These are phyloP conservation scores for Debaryomyces hansenii DNA, from an alignment of 805 yeast species.

Conservation along the genomic window DNA sequence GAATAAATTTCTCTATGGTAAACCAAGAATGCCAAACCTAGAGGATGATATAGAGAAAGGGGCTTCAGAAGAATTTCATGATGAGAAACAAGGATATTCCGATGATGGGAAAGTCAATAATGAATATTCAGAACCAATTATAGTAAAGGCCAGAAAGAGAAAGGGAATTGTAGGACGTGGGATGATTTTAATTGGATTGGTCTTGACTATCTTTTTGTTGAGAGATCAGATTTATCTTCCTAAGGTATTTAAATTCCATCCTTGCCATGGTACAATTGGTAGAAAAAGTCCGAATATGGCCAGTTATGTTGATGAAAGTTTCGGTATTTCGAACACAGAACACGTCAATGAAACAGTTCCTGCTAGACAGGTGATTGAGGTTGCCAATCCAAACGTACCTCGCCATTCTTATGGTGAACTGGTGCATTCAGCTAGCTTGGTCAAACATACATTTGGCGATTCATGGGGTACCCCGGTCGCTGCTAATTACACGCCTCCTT, in stretches of 20 bases:
- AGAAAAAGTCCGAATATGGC: not conserved
- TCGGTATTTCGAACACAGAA: not conserved
- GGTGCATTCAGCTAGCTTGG: constrained; percentile 39
- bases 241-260: not conserved
- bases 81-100: not conserved
- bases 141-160: not conserved
- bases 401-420: constrained; percentile 26
- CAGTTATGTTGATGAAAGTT: not conserved
- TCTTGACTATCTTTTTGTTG: not conserved
- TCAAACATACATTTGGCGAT: constrained; percentile 53
- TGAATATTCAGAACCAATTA: not conserved
- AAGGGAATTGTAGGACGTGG: not conserved
- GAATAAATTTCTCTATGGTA: constrained; percentile 1
- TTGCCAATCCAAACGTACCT: constrained; percentile 26
- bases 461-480: constrained; percentile 61
- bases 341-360: not conserved
- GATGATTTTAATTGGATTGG: not conserved
- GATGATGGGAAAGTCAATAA: not conserved
- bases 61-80: not conserved
- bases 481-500: constrained; percentile 43
- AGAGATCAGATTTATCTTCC: too few species aligned
- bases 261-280: not conserved
- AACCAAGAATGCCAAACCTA: constrained; percentile 1
- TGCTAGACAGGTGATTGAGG: constrained; percentile 21
- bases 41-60: not conserved